Evolutionary conservation across 2,329 filamentous ascomycete genomes (phyloP).

Genomic region (Penicillium griseofulvum): DNA sequence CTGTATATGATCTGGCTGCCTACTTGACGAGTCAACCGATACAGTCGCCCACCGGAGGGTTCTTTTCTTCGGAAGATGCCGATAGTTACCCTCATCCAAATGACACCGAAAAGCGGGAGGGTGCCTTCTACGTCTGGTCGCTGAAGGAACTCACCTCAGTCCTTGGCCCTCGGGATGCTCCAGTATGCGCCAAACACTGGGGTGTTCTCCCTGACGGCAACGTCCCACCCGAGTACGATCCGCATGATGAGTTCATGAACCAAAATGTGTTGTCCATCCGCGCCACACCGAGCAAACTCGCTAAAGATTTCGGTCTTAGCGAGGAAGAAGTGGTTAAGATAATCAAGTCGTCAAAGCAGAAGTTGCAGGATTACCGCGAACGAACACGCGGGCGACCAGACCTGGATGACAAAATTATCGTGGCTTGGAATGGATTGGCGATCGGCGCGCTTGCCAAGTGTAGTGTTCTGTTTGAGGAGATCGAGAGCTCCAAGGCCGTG

Average conservation of each 20-base stretch:
- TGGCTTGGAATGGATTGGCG: slow-evolving; percentile 83
- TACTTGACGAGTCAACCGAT: slow-evolving; percentile 76
- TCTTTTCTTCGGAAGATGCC: slow-evolving; percentile 85
- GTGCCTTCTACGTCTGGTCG: slow-evolving; percentile 94
- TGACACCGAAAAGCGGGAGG: slow-evolving; percentile 80
- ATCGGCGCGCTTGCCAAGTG: slow-evolving; percentile 78
- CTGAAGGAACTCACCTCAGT: slow-evolving; percentile 78
- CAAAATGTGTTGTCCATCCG: slow-evolving; percentile 82
- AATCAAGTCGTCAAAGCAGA: slow-evolving; percentile 64
- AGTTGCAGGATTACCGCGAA: slow-evolving; percentile 69
- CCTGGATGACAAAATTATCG: slow-evolving; percentile 84
- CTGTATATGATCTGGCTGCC: slow-evolving; percentile 78
- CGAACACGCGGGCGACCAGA: slow-evolving; percentile 72
- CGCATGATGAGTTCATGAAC: slow-evolving; percentile 90
- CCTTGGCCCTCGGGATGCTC: slow-evolving; percentile 65
- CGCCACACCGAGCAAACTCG: slow-evolving; percentile 65
- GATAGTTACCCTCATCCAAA: slow-evolving; percentile 74
- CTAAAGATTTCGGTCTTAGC: slow-evolving; percentile 70
- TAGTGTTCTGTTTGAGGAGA: slow-evolving; percentile 62
- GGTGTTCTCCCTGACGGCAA: slow-evolving; percentile 82
- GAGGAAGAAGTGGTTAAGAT: slow-evolving; percentile 66
- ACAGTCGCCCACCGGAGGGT: slow-evolving; percentile 66
- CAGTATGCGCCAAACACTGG: slow-evolving; percentile 79
- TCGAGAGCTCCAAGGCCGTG: slow-evolving; percentile 57
- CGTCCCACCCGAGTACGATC: slow-evolving; percentile 75